phyloP scores from a whole-genome alignment of 2,329 filamentous ascomycete genomes.

The Diaporthe sp. region DNA sequence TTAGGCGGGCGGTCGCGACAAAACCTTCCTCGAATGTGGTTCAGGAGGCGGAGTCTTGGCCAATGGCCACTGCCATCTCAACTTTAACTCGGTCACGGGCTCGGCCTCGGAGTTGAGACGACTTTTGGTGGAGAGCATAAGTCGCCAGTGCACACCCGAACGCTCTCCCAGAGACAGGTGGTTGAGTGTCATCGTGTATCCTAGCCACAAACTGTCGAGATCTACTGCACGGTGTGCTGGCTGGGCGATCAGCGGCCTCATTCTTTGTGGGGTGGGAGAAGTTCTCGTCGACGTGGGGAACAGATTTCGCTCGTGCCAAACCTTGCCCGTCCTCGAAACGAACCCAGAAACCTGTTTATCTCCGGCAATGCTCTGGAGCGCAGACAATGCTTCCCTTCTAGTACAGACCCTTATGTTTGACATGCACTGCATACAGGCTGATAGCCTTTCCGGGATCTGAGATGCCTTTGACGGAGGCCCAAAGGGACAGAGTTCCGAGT shows the following conservation, averaged over 20 bases:
- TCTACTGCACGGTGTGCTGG: not conserved
- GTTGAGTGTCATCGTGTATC: not conserved
- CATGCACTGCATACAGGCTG: not conserved
- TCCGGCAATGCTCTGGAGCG: no score
- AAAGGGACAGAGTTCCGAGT: not conserved
- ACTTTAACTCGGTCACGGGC: constrained; percentile 13
- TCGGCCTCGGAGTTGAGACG: constrained; percentile 6
- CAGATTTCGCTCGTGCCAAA: not conserved
- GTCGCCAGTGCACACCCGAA: not conserved
- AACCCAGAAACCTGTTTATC: not conserved
- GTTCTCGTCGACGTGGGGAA: not conserved
- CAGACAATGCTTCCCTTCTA: not conserved
- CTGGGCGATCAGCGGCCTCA: not conserved
- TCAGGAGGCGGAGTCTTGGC: constrained; percentile 36
- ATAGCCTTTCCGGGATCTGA: not conserved
- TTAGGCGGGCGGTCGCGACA: constrained; percentile 16
- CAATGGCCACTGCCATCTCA: constrained; percentile 22
- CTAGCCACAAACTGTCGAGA: not conserved
- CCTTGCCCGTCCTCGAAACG: constrained; percentile 9
- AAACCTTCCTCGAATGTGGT: constrained; percentile 28
- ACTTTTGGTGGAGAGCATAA: not conserved
- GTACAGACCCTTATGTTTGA: not conserved
- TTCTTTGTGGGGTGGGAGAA: not conserved
- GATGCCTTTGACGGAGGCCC: no score
- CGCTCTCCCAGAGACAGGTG: not conserved